Evolutionary conservation across 2,329 filamentous ascomycete genomes (phyloP).

Genomic region (Cryphonectria parasitica): DNA sequence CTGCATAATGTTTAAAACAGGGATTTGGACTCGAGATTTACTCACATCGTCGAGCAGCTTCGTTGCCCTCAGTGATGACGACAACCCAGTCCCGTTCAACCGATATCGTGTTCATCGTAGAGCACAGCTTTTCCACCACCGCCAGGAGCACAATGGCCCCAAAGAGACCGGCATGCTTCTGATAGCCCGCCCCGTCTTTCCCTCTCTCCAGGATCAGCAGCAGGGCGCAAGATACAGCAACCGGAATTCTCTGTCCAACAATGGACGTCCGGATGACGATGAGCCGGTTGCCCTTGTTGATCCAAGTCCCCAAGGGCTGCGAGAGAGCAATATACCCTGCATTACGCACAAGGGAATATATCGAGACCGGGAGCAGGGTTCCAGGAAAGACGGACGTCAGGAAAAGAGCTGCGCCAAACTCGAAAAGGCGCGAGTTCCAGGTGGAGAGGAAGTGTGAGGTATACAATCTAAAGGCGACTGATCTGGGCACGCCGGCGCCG

Average conservation of each 20-base stretch:
- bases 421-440: constrained; percentile 67
- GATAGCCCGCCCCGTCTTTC: constrained; percentile 34
- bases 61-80: constrained; percentile 49
- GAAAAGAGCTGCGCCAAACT: constrained; percentile 65
- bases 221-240: constrained; percentile 51
- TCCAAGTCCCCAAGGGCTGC: constrained; percentile 58
- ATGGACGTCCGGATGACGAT: constrained; percentile 56
- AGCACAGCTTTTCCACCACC: constrained; percentile 69
- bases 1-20: not conserved
- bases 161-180: constrained; percentile 40
- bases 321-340: constrained; percentile 62
- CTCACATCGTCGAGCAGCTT: constrained; percentile 34
- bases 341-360: constrained; percentile 69
- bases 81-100: constrained; percentile 74
- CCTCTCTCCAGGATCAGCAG: constrained; percentile 44
- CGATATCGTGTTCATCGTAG: constrained; percentile 65
- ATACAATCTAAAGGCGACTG: constrained; percentile 49
- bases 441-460: constrained; percentile 64
- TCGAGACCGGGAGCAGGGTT: constrained; percentile 67
- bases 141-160: constrained; percentile 54
- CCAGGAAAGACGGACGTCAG: constrained; percentile 58
- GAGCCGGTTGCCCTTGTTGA: constrained; percentile 61
- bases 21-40: not conserved
- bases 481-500: constrained; percentile 13
- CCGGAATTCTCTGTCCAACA: constrained; percentile 46